A percentile compares a stretch with the other conserved stretches of the same genome.
These are phyloP conservation scores for Cercophora scortea DNA, from an alignment of 495 filamentous ascomycete genomes.

Conservation along the genomic window DNA sequence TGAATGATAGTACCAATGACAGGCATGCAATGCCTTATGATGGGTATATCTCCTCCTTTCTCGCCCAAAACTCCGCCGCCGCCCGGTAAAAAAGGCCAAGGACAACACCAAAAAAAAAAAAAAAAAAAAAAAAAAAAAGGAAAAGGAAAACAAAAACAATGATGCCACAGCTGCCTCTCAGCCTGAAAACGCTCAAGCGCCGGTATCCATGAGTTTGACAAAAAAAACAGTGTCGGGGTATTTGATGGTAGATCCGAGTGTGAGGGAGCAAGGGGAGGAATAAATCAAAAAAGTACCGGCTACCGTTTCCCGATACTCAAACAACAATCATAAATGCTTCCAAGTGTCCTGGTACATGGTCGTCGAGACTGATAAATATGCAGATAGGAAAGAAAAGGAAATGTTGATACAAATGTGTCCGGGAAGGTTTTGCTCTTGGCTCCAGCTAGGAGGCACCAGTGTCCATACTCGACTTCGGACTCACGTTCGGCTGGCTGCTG, in stretches of 20 bases:
- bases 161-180: background rate
- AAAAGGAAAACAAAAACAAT: background rate
- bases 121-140: background rate
- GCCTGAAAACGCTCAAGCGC: background rate
- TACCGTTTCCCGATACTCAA: background rate
- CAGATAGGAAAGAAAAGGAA: background rate
- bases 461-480: conserved; percentile 40
- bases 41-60: too few relatives aligned
- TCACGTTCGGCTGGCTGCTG: conserved; percentile 27
- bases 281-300: background rate
- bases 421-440: background rate
- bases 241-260: background rate
- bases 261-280: background rate
- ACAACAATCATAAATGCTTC: background rate
- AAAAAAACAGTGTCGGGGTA: background rate
- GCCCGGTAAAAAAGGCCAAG: too few relatives aligned
- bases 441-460: background rate
- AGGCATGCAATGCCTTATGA: too few relatives aligned
- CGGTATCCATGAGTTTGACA: background rate
- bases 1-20: too few relatives aligned
- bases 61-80: too few relatives aligned
- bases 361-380: background rate
- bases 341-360: background rate
- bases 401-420: background rate
- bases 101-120: background rate